Percentiles rank a stretch among this genome's conserved stretches.
Evolutionary conservation across 2,329 filamentous ascomycete species (phyloP).

Genomic region (Ophiocordyceps camponoti-saundersi): DNA sequence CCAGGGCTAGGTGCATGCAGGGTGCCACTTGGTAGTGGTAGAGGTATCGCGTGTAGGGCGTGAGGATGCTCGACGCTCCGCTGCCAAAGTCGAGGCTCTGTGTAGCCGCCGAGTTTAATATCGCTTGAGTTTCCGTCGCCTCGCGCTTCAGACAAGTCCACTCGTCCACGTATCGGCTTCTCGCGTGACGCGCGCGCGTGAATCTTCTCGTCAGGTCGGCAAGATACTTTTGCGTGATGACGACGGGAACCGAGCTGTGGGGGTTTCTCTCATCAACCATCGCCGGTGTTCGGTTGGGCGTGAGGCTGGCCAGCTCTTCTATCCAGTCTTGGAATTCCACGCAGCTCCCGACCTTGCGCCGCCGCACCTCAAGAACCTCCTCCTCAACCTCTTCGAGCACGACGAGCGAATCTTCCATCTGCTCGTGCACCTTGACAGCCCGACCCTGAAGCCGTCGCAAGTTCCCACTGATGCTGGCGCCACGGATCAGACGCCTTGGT

Average conservation of each 20-base stretch:
- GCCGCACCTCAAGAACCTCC: constrained; percentile 63
- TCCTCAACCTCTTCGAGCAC: constrained; percentile 66
- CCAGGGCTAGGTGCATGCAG: constrained; percentile 43
- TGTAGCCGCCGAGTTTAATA: constrained; percentile 69
- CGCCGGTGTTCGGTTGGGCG: constrained; percentile 38
- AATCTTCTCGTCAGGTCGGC: constrained; percentile 76
- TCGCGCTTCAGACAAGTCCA: constrained; percentile 68
- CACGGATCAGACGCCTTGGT: constrained; percentile 63
- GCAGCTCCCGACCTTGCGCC: constrained; percentile 64
- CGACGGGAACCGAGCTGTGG: constrained; percentile 15
- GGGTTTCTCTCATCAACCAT: not conserved
- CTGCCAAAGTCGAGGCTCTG: constrained; percentile 62
- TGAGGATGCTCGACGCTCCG: constrained; percentile 44
- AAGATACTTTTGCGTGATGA: constrained; percentile 85
- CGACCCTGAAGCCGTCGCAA: constrained; percentile 60
- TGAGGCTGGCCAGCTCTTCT: constrained; percentile 64
- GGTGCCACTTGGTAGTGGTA: constrained; percentile 62
- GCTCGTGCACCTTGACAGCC: constrained; percentile 72
- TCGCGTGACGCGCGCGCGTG: constrained; percentile 65
- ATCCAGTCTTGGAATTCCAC: constrained; percentile 81
- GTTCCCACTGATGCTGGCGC: constrained; percentile 58
- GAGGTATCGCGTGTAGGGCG: constrained; percentile 67
- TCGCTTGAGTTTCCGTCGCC: constrained; percentile 59
- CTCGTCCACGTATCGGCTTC: constrained; percentile 66
- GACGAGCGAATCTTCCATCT: constrained; percentile 68